These are phyloP conservation scores for Punica granatum DNA, from an alignment of 345 rosid genomes.

Conservation along the genomic window DNA sequence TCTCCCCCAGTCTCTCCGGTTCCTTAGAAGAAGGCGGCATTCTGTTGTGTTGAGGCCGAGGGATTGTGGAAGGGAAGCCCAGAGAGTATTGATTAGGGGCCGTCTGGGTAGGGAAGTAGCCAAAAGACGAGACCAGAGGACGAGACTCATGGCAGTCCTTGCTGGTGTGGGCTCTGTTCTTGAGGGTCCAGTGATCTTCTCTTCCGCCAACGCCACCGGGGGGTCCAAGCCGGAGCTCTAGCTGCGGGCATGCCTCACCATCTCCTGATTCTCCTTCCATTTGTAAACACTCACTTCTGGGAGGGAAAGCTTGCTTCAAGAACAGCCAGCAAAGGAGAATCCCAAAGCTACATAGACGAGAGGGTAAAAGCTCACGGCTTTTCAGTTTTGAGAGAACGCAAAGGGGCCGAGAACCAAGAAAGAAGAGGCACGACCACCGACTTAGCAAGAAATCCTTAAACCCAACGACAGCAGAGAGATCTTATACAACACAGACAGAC, in stretches of 20 bases:
- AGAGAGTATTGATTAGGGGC: neutral
- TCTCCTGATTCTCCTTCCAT: slow-evolving; percentile 9
- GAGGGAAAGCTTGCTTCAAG: too few relatives aligned
- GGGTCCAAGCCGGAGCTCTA: slow-evolving; percentile 89
- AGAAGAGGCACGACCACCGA: too few relatives aligned
- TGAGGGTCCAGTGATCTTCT: neutral
- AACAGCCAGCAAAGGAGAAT: too few relatives aligned
- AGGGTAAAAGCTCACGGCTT: too few relatives aligned
- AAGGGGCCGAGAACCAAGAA: too few relatives aligned
- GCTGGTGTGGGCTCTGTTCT: slow-evolving; percentile 11
- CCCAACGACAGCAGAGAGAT: too few relatives aligned
- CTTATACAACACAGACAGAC: too few relatives aligned
- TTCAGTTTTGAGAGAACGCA: too few relatives aligned
- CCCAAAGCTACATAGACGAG: too few relatives aligned
- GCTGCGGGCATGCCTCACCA: slow-evolving; percentile 35
- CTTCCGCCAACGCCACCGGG: slow-evolving; percentile 46
- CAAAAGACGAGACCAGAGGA: slow-evolving; percentile 29
- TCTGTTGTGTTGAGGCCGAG: slow-evolving; percentile 11
- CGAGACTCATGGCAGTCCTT: slow-evolving; percentile 21
- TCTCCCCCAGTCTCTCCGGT: neutral
- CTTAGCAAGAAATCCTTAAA: too few relatives aligned
- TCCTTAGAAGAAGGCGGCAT: slow-evolving; percentile 2
- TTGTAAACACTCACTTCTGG: too few relatives aligned
- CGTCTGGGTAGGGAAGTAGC: slow-evolving; percentile 22
- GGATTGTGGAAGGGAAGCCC: slow-evolving; percentile 3